Conservation (phyloP, 768 basidiomycete genomes). For the Termitomyces sp. region DNA sequence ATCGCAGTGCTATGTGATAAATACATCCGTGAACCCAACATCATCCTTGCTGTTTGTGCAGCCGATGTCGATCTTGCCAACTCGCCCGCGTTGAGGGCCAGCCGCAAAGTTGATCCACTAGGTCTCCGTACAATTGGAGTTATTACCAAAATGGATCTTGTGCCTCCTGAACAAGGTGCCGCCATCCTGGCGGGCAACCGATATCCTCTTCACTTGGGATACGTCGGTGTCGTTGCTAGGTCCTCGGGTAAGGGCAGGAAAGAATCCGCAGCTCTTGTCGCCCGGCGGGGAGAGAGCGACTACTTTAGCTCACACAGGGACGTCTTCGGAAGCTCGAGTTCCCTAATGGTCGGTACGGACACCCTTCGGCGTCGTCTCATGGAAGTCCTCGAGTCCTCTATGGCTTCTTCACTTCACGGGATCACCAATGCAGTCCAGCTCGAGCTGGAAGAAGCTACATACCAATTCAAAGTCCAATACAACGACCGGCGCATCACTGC, state of each 20-base stretch:
- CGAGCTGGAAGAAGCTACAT: conserved; percentile 93
- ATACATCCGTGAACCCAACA: conserved; percentile 99
- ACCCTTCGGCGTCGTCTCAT: conserved; percentile 87
- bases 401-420: conserved; percentile 92
- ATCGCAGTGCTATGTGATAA: conserved; percentile 86
- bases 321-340: conserved; percentile 52
- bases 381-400: conserved; percentile 96
- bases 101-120: conserved; percentile 89
- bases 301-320: conserved; percentile 64
- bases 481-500: conserved; percentile 93
- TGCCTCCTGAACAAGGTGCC: conserved; percentile 79
- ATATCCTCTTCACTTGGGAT: conserved; percentile 96
- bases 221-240: conserved; percentile 95
- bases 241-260: conserved; percentile 50
- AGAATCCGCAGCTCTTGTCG: conserved; percentile 43
- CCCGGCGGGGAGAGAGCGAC: conserved; percentile 53
- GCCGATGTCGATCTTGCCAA: conserved; percentile 99
- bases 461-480: conserved; percentile 99
- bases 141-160: conserved; percentile 98
- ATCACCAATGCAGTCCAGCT: conserved; percentile 97
- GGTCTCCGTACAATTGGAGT: conserved; percentile 96
- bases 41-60: conserved; percentile 97
- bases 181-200: conserved; percentile 79
- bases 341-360: conserved; percentile 86
- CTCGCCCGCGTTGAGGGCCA: conserved; percentile 91